Conservation (phyloP, 75 land plant genomes). For the Pinus albicaulis region DNA sequence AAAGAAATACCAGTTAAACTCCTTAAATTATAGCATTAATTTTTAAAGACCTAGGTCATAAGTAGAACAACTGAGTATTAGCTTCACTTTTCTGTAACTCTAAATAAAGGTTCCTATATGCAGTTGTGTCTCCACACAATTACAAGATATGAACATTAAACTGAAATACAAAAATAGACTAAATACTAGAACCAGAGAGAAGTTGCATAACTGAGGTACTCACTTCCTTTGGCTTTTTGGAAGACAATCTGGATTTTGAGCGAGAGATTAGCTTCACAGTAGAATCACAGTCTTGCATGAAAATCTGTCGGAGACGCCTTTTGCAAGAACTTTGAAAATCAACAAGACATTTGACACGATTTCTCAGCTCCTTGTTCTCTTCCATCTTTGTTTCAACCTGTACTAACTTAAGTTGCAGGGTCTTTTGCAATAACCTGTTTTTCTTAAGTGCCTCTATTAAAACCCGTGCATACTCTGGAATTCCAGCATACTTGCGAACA, state of each 20-base stretch:
- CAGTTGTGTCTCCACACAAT: neutral
- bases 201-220: neutral
- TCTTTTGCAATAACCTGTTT: constrained; percentile 67
- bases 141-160: neutral
- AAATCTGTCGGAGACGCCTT: constrained; percentile 26
- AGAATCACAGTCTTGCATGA: constrained; percentile 38
- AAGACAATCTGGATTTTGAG: constrained; percentile 13
- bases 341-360: constrained; percentile 54
- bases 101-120: neutral
- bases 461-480: constrained; percentile 42
- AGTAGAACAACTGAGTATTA: neutral
- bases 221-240: constrained; percentile 29
- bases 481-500: constrained; percentile 10
- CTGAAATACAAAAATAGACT: neutral
- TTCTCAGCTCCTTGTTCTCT: constrained; percentile 56
- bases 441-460: constrained; percentile 73
- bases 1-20: neutral
- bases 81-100: neutral
- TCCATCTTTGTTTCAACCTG: constrained; percentile 66
- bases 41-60: neutral
- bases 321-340: constrained; percentile 59
- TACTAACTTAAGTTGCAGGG: constrained; percentile 41
- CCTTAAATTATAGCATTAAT: neutral
- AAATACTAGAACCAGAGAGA: neutral
- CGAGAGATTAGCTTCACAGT: constrained; percentile 58